Evolutionary conservation across 2,329 filamentous ascomycete genomes (phyloP), one percentile per base, ranked within the genome.

Genomic region (Blastomyces percursus): DNA sequence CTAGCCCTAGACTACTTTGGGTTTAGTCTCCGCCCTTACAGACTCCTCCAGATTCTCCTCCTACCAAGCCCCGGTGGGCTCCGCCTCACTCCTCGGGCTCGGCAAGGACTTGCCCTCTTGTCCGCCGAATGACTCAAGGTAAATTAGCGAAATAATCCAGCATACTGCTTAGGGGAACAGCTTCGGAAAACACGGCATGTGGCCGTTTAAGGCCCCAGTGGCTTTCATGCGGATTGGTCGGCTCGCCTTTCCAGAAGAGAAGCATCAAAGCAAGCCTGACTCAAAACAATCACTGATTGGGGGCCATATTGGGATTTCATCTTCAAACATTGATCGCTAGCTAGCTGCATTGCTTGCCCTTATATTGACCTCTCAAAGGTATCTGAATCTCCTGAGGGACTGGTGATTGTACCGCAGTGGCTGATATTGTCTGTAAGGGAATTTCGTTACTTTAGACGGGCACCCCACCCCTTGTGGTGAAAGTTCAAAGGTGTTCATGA

Each of bases 1-100:
- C 4, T 2, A 2, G 27, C 32, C 4, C 50, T 60, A 51, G 44
- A 9, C 59, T 27, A 9, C 27, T 60, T 52, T 30, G 8, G 38
- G 59, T 52, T 60, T 60, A 60, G 59, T 9, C 32, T 52, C 50
- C 50, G 46, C 59, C 35, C 8, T n/a, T n/a, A n/a, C 7, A 24
- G 9, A 2, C 38, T n/a, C 14, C 52, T 19, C 30, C 24, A 24
- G 9, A 40, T 7, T 40, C 30, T 50, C n/a, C 30, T 30, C 46
- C n/a, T 32, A n/a, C 16, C n/a, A 12, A 51, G 42, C 40, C 46
- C 19, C 1, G 35, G 57, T 11, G 11, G 48, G 27, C 50, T 56
- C 54, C 19, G 54, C 30, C 32, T 56, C 51, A 54, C 9, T 38
- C 1, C 7, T 24, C 3, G 21, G 24, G 12, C 27, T 54, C 19